Evolutionary conservation across 768 basidiomycete species (phyloP).

Genomic region (Fomitopsis serialis): DNA sequence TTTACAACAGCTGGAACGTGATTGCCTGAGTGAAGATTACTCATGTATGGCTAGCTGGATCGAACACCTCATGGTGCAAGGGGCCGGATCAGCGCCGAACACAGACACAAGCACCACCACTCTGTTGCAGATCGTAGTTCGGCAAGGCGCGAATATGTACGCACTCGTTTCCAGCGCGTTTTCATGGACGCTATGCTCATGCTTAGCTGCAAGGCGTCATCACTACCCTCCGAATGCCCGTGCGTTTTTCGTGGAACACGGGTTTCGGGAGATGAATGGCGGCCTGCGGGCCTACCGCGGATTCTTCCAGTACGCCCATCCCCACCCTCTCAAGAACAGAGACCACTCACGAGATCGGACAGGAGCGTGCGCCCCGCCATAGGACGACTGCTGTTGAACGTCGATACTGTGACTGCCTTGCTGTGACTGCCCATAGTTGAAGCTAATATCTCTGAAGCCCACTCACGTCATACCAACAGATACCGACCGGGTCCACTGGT

Average conservation of each 20-base stretch:
- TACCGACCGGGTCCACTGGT: constrained; percentile 7
- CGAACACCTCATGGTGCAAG: neutral
- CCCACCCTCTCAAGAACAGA: neutral
- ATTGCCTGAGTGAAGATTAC: neutral
- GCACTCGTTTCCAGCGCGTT: neutral
- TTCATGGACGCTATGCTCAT: neutral
- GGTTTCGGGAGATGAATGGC: neutral
- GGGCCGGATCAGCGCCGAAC: constrained; percentile 1
- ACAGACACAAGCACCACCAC: constrained; percentile 4
- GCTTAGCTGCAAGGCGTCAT: constrained; percentile 4
- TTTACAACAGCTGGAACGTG: no score
- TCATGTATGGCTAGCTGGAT: neutral
- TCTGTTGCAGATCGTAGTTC: constrained; percentile 15
- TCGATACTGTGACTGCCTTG: constrained; percentile 12
- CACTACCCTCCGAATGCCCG: constrained; percentile 9
- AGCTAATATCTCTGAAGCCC: neutral
- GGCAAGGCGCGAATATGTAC: constrained; percentile 14
- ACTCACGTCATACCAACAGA: neutral
- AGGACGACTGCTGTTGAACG: constrained; percentile 9
- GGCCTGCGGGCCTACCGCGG: constrained; percentile 11
- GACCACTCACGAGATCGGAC: neutral
- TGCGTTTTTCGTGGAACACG: constrained; percentile 6
- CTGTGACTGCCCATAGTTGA: constrained; percentile 4
- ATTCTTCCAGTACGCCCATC: constrained; percentile 12
- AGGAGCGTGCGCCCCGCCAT: constrained; percentile 18